Evolutionary conservation across 768 basidiomycete genomes (phyloP), one percentile per base, ranked within the genome.

Genomic region (Leccinum fibrillosum): DNA sequence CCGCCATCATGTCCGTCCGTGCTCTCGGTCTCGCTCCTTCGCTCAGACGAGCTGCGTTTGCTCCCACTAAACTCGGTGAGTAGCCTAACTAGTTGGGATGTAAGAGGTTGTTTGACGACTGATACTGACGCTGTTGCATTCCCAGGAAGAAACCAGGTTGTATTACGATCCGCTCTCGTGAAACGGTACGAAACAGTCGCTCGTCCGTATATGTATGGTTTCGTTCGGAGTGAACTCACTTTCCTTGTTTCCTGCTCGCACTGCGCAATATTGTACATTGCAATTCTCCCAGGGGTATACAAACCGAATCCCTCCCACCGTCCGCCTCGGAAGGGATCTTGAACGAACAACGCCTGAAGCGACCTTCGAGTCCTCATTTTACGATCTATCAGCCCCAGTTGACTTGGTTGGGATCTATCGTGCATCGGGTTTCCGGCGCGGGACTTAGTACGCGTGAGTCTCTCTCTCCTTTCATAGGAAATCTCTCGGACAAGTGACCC

Each of bases 321-420:
- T 78, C 86, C 0, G 80, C 84, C 0, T 75, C 78, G 10, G 69
- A 76, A 35, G 79, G 78, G 4, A 89, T 94, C 62, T 79, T 98
- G 66, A 96, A 98, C 80, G 74, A 82, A 64, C 95, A 98, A 73
- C 90, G 97, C 62, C 76, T 92, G 52, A 78, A 79, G 51, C 89
- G 97, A n/a, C 96, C 97, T 17, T 90, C 82, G 61, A 91, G 89
- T 67, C 97, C 97, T 9, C 95, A 98, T 74, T 90, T 94, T 71
- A 94, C 94, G 56, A 98, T 99, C 75, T 99, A 99, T 77, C 89
- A 95, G 69, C 90, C 89, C 2, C 92, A 98, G 75, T 74, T 98
- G 49, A 98, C 96, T 35, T 96, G 92, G 92, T 13, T 91, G 55
- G 81, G 76, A 5, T 97, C 94, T 17, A 93, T 96, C 66, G 85